A percentile compares a stretch with the other conserved stretches of the same genome.
phyloP scores from a whole-genome alignment of 208 protist genomes.

The Leishmania tropica region DNA sequence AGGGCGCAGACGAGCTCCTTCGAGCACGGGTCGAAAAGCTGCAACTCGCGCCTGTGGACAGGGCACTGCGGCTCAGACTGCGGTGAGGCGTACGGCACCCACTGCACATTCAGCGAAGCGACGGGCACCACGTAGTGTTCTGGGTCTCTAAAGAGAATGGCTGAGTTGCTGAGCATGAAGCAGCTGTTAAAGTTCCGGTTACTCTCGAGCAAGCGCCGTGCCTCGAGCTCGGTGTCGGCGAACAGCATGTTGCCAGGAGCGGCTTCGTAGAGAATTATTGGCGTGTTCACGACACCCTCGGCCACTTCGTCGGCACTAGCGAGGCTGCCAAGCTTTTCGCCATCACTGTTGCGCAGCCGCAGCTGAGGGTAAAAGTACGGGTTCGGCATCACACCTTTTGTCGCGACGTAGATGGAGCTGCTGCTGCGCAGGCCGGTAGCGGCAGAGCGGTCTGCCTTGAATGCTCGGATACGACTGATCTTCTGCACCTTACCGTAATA shows the following conservation, averaged over 20 bases:
- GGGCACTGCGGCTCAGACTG: constrained; percentile 78
- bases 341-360: constrained; percentile 58
- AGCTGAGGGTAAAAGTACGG: constrained; percentile 81
- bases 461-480: constrained; percentile 61
- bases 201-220: constrained; percentile 50
- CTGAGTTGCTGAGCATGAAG: constrained; percentile 69
- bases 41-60: constrained; percentile 72
- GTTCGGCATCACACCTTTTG: constrained; percentile 76
- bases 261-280: constrained; percentile 83
- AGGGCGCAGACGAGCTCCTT: constrained; percentile 82
- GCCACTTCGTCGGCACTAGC: constrained; percentile 4
- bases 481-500: constrained; percentile 86
- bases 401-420: constrained; percentile 83
- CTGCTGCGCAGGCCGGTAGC: constrained; percentile 51
- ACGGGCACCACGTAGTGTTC: constrained; percentile 69
- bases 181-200: constrained; percentile 60
- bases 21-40: constrained; percentile 81
- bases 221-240: constrained; percentile 76
- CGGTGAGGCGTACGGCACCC: constrained; percentile 68
- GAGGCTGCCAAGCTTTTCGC: constrained; percentile 10
- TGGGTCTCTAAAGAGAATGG: constrained; percentile 76
- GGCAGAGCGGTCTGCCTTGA: constrained; percentile 41
- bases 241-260: constrained; percentile 89
- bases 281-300: constrained; percentile 49
- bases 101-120: constrained; percentile 69